Percentiles rank a stretch among this genome's conserved stretches.
These are phyloP conservation scores for Nasturtium officinale DNA, from an alignment of 345 rosid genomes.

Conservation along the genomic window DNA sequence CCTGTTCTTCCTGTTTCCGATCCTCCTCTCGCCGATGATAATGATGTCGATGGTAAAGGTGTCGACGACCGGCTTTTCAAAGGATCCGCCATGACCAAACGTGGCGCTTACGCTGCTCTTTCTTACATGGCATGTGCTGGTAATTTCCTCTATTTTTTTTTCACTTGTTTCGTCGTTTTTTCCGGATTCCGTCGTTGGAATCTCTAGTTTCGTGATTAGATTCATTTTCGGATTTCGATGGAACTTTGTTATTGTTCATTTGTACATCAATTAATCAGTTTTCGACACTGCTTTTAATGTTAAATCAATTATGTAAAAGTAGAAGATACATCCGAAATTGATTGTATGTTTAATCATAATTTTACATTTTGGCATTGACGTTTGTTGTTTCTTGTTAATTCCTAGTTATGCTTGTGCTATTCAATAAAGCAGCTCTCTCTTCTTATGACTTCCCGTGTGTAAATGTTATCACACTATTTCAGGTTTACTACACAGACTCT, in stretches of 20 bases:
- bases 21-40: constrained; percentile 57
- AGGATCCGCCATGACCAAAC: constrained; percentile 94
- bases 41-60: constrained; percentile 56
- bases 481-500: constrained; percentile 51
- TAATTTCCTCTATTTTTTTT: constrained; percentile 23
- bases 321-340: background rate
- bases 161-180: background rate
- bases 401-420: constrained; percentile 86
- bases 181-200: background rate
- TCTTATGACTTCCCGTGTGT: constrained; percentile 86
- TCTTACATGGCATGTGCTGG: constrained; percentile 98
- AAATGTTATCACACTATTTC: constrained; percentile 84
- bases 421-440: constrained; percentile 99
- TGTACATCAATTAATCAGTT: background rate
- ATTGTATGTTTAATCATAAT: constrained; percentile 4
- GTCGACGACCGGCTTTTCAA: constrained; percentile 64
- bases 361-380: constrained; percentile 10
- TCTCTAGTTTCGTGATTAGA: background rate
- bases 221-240: background rate
- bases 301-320: background rate
- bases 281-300: background rate
- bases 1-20: constrained; percentile 71
- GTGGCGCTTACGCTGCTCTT: constrained; percentile 87
- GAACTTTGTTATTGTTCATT: background rate
- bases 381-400: constrained; percentile 14